Conservation (phyloP, 345 rosid species). For the Durio zibethinus region DNA sequence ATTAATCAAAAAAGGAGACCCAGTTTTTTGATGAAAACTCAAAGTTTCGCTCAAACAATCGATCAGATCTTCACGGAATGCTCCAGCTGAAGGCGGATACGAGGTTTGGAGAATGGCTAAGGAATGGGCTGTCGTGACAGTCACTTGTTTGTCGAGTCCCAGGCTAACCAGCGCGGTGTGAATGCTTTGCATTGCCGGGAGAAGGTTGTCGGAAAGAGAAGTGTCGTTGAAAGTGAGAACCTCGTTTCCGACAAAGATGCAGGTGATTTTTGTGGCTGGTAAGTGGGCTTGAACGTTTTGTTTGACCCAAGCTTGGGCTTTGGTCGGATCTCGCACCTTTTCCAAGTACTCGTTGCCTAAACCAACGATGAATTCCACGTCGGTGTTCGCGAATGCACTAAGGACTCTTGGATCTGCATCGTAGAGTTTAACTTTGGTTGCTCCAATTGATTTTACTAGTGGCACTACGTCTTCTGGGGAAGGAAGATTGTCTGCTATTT, state of each 20-base stretch:
- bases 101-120: conserved; percentile 64
- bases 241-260: conserved; percentile 88
- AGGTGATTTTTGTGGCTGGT: conserved; percentile 80
- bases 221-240: conserved; percentile 70
- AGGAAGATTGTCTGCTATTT: conserved; percentile 80
- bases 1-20: conserved; percentile 77
- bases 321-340: conserved; percentile 56
- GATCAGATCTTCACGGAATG: conserved; percentile 61
- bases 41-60: conserved; percentile 48
- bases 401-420: conserved; percentile 81
- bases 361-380: conserved; percentile 72
- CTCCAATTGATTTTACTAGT: conserved; percentile 81
- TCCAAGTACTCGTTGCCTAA: conserved; percentile 67
- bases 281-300: conserved; percentile 61
- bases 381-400: conserved; percentile 69
- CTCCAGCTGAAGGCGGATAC: conserved; percentile 86
- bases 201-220: conserved; percentile 46
- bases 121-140: conserved; percentile 81
- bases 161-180: conserved; percentile 64
- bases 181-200: conserved; percentile 80
- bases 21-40: conserved; percentile 60
- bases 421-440: conserved; percentile 74
- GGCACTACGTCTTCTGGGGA: conserved; percentile 69
- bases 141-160: conserved; percentile 58
- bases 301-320: conserved; percentile 66